phyloP scores from a whole-genome alignment of 331 rosid genomes.

The Malus hybrid region DNA sequence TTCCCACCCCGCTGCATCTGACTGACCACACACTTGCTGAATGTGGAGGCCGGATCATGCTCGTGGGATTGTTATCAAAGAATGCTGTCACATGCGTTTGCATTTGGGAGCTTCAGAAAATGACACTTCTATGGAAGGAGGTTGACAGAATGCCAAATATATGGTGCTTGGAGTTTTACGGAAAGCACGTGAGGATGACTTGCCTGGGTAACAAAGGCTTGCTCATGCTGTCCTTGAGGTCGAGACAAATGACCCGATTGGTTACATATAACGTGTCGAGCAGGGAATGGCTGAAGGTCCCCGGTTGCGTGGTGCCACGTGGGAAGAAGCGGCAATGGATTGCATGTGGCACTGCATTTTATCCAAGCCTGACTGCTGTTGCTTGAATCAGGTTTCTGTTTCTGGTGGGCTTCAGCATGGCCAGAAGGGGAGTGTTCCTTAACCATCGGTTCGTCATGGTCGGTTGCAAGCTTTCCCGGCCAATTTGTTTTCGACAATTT shows the following conservation, averaged over 20 bases:
- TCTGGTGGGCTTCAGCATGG: constrained; percentile 17
- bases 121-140: constrained; percentile 98
- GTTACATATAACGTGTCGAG: constrained; percentile 57
- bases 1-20: constrained; percentile 64
- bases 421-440: neutral
- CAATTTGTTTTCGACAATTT: constrained; percentile 17
- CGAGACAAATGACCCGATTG: constrained; percentile 57
- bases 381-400: constrained; percentile 31
- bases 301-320: constrained; percentile 58
- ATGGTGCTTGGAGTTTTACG: constrained; percentile 97
- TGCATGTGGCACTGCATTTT: constrained; percentile 71
- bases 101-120: constrained; percentile 96
- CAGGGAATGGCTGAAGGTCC: constrained; percentile 79
- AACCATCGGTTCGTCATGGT: neutral
- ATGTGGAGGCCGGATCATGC: constrained; percentile 75
- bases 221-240: constrained; percentile 83
- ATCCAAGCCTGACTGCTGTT: constrained; percentile 63
- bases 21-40: constrained; percentile 66
- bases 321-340: constrained; percentile 62
- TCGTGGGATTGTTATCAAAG: constrained; percentile 75
- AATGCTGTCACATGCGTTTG: constrained; percentile 89
- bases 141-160: constrained; percentile 99
- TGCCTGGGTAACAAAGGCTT: constrained; percentile 90
- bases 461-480: constrained; percentile 17
- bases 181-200: constrained; percentile 87